Evolutionary conservation across 495 filamentous ascomycete genomes (phyloP), one percentile per base, ranked within the genome.

Genomic region (Neurospora sublineolata): DNA sequence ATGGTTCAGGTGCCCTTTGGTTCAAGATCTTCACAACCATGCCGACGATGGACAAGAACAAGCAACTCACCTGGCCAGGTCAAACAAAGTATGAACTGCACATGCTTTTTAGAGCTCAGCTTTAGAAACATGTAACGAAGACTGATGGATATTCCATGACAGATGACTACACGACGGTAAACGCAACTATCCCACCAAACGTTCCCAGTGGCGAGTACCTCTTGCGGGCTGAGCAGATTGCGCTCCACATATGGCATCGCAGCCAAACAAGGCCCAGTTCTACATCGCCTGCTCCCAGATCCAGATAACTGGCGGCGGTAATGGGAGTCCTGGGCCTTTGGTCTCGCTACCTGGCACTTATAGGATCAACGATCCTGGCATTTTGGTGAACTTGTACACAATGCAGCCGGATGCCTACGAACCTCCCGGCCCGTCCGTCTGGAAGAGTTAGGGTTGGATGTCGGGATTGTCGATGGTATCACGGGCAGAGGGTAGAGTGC

Each of bases 251-350:
- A 77, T 80, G 70, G 86, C 84, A 8, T 76, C 71, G 10, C 44
- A 23, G 44, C 44, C 44, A 46, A 82, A 82, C 69, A 81, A 82
- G 68, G 82, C 87, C 0, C 86, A 87, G 77, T 82, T 87, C 74
- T 88, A 87, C 69, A 73, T 86, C 37, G 77, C 83, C 0, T 89
- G 87, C 72, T 85, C 84, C 27, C 87, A 89, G 77, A 76, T 89
- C 72, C 85, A 83, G 64, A 82, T 88, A 68, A 84, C 81, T 6
- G 84, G 85, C 6, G 80, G 82, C 27, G 87, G 87, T 6, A 83
- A 69, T 68, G 82, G 79, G 6, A 81, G 71, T 8, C 86, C 85
- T 0, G 79, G 77, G 0, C 82, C 81, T 6, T 80, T 84, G 1
- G 85, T 86, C 3, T 72, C 82, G 20, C 79, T 88, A 67, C 86